phyloP scores from a whole-genome alignment of 1,284 basidiomycete genomes.

The Athelia sp. region DNA sequence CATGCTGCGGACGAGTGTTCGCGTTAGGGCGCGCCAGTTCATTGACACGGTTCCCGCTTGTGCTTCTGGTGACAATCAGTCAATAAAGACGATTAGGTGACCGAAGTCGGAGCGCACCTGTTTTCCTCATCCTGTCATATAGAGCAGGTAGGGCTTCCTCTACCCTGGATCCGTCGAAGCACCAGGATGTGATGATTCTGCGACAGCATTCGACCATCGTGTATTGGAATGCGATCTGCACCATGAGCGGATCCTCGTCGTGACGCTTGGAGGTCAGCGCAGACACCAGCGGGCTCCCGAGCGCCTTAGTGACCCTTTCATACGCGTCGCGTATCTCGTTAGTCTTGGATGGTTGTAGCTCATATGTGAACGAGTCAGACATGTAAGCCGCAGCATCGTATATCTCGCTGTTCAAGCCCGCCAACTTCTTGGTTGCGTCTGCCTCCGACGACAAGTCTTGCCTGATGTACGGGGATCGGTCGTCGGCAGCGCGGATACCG shows the following conservation, averaged over 20 bases:
- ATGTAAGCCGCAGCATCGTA: constrained; percentile 29
- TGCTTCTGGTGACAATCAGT: constrained; percentile 8
- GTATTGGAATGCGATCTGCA: constrained; percentile 27
- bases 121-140: constrained; percentile 21
- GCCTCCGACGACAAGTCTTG: constrained; percentile 24
- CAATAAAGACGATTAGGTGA: constrained; percentile 13
- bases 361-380: constrained; percentile 23
- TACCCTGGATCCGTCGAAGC: constrained; percentile 18
- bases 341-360: not conserved
- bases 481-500: constrained; percentile 27
- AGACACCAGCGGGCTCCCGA: constrained; percentile 18
- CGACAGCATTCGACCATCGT: constrained; percentile 19
- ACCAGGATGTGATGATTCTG: constrained; percentile 24
- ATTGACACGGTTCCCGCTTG: constrained; percentile 21
- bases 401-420: constrained; percentile 27
- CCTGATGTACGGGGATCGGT: constrained; percentile 27
- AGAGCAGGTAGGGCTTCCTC: constrained; percentile 18
- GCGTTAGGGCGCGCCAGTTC: constrained; percentile 26
- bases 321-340: not conserved
- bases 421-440: constrained; percentile 26
- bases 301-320: not conserved
- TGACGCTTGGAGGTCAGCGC: constrained; percentile 22
- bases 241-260: constrained; percentile 21
- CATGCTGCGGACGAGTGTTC: constrained; percentile 16
- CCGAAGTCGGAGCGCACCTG: constrained; percentile 12